Base-by-base conservation (phyloP, 805 yeast species). In the Cyberlindnera americana region DNA sequence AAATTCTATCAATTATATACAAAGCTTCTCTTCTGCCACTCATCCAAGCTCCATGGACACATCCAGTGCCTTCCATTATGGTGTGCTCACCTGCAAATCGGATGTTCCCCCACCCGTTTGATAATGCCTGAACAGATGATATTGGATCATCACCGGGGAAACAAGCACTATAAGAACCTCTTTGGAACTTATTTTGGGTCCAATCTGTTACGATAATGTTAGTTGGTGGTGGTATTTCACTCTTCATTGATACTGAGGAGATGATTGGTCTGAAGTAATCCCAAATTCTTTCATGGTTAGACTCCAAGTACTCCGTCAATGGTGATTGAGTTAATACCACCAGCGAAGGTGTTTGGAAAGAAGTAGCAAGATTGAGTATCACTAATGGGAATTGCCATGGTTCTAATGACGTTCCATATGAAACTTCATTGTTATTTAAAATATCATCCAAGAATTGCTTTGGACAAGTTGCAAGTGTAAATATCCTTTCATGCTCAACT, bases 51-150 rank as follows among this genome's bases (percentile, higher is more conserved):
- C 95, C 96, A 57, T 89, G 95, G 5, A 83, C 93, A 50, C 95
- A 89, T 0, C 96, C 96, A 13, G 88, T 83, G 7, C 95, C 96
- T 49, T 87, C 95, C 49, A 77, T 63, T 17, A 79, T 77, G 0
- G 96, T 83, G 58, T 89, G 96, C 56, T 89, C 96, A 7, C 96
- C 96, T 0, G 96, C 96, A 67, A 89, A 89, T 30, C 95, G 67
- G 3, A 89, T 62, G 8, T 69, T 66, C 11, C 71, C 78, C 16
- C 72, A 64, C 0, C 88, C 85, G 18, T 74, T 73, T 15, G 74
- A 67, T 41, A 85, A 67, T n/a, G 81, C 83, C 13, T 77, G 56
- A 0, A 83, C 73, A 14, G 78, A 58, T 37, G 75, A 81, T 9
- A 75, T 65, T 0, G 95, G 87, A 51, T 81, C 87, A 57, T 83